A percentile compares a stretch with the other conserved stretches of the same genome.
phyloP scores from a whole-genome alignment of 768 basidiomycete genomes.

The Hortiboletus flavorubellus region DNA sequence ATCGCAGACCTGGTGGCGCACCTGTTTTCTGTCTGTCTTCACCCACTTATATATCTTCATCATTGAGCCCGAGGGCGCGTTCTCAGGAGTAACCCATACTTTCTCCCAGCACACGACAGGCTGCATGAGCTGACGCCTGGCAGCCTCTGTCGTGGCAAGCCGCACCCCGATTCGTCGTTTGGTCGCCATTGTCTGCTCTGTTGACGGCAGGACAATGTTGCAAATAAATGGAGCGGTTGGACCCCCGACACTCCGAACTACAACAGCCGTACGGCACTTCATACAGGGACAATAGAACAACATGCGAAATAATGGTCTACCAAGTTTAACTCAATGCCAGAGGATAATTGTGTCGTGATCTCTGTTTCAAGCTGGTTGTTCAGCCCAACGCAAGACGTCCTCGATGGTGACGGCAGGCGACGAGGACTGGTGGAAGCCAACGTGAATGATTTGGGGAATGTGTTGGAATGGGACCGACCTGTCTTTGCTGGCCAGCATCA shows the following conservation, averaged over 20 bases:
- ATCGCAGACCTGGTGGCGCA: slow-evolving; percentile 30
- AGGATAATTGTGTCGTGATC: background rate
- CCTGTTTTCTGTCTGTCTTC: slow-evolving; percentile 76
- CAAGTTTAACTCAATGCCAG: background rate
- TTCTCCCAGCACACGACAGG: slow-evolving; percentile 89
- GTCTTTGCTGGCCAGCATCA: slow-evolving; percentile 6
- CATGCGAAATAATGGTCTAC: background rate
- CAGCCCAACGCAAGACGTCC: slow-evolving; percentile 59
- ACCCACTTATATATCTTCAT: slow-evolving; percentile 77
- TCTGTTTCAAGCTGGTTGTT: slow-evolving; percentile 36
- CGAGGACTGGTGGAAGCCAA: slow-evolving; percentile 7
- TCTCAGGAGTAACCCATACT: slow-evolving; percentile 62
- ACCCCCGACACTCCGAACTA: slow-evolving; percentile 19
- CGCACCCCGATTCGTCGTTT: slow-evolving; percentile 76
- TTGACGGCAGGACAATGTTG: background rate
- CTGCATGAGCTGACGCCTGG: slow-evolving; percentile 82
- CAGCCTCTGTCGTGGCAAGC: slow-evolving; percentile 73
- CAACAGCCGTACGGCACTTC: background rate
- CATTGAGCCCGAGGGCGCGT: slow-evolving; percentile 49
- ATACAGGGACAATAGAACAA: background rate
- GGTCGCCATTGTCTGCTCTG: slow-evolving; percentile 51
- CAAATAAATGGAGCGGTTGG: background rate
- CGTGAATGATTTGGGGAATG: background rate
- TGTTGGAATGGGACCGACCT: slow-evolving; percentile 12
- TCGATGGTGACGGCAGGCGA: slow-evolving; percentile 19